A percentile compares a stretch with the other conserved stretches of the same genome.
Evolutionary conservation across 805 yeast genomes (phyloP).

Genomic region (Phaffomyces thermotolerans): DNA sequence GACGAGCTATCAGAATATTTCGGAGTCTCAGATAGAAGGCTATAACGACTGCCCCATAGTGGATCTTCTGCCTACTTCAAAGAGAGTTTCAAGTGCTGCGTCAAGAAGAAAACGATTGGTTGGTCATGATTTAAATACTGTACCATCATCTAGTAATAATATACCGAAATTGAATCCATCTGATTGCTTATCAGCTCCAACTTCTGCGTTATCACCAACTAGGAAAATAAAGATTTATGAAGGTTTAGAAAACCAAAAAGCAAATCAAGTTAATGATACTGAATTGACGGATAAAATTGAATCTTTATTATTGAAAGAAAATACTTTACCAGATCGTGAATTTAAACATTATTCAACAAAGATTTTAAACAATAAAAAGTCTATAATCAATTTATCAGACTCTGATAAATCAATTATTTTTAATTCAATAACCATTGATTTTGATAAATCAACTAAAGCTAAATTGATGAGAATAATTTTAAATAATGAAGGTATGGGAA

Average conservation of each 20-base stretch:
- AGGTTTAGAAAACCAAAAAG: neutral
- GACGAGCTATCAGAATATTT: constrained; percentile 30
- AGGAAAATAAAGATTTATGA: neutral
- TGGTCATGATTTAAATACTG: neutral
- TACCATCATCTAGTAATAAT: neutral
- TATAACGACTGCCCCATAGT: constrained; percentile 37
- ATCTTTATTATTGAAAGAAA: neutral
- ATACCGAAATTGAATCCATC: neutral
- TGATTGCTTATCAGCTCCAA: neutral
- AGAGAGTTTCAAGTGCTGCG: neutral
- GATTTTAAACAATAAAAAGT: constrained; percentile 19
- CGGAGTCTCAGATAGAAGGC: constrained; percentile 35
- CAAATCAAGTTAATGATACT: neutral
- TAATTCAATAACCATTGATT: neutral
- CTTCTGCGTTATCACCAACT: neutral
- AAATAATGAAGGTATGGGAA: constrained; percentile 45
- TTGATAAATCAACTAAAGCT: constrained; percentile 26
- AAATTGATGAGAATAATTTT: constrained; percentile 46
- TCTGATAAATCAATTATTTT: neutral
- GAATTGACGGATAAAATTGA: neutral
- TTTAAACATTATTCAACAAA: constrained; percentile 37
- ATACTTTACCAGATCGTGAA: constrained; percentile 34
- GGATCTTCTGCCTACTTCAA: constrained; percentile 3
- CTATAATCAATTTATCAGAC: neutral
- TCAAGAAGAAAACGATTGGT: constrained; percentile 3